A percentile compares a stretch with the other conserved stretches of the same genome.
Conservation (phyloP, 345 rosid genomes). For the Eucalyptus curtisii region DNA sequence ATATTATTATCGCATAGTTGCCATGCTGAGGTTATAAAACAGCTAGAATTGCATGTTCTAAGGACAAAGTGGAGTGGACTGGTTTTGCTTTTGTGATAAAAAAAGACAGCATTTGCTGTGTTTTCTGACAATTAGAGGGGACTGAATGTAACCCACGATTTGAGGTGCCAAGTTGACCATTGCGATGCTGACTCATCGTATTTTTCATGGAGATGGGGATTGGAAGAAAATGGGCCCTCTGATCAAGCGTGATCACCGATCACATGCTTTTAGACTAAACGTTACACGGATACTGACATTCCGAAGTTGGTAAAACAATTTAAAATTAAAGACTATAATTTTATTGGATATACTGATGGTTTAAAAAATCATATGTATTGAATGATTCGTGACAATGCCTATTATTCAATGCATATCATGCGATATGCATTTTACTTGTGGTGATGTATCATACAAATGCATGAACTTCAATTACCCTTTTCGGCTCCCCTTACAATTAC, state of each 20-base stretch:
- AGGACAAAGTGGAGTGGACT: neutral
- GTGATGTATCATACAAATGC: neutral
- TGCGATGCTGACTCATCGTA: neutral
- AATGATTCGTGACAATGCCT: neutral
- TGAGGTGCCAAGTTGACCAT: neutral
- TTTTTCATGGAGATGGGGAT: neutral
- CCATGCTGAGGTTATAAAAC: neutral
- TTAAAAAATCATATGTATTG: neutral
- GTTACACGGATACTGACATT: neutral
- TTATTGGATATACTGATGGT: neutral
- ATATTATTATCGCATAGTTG: neutral
- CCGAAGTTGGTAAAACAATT: neutral
- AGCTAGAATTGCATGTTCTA: neutral
- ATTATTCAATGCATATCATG: neutral
- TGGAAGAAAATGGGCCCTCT: neutral
- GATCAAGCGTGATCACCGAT: neutral
- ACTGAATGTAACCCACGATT: neutral
- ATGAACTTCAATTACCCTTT: neutral
- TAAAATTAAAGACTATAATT: neutral
- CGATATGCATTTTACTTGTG: neutral
- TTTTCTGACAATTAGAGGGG: neutral
- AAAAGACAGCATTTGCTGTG: neutral
- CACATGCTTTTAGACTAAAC: neutral
- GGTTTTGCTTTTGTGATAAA: neutral
- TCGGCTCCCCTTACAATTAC: neutral